These are phyloP conservation scores for Taiozyma sp. DNA, from an alignment of 1,139 yeast species.

Conservation along the genomic window DNA sequence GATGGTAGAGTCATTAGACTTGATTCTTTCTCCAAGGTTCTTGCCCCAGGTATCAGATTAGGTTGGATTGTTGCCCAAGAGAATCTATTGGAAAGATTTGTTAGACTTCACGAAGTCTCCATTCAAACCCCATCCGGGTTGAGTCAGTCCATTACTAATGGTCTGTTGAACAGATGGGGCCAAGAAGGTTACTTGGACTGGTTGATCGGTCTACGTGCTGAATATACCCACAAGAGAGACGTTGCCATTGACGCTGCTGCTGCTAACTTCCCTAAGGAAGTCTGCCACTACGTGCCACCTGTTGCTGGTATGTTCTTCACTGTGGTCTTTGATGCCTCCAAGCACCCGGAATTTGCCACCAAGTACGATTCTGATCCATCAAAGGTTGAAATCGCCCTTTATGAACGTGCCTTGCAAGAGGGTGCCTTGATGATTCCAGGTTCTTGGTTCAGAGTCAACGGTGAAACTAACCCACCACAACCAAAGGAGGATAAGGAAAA, in stretches of 20 bases:
- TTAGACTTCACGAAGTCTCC: conserved; percentile 75
- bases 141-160: conserved; percentile 63
- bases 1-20: conserved; percentile 91
- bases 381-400: conserved; percentile 58
- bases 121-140: conserved; percentile 82
- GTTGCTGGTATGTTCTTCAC: conserved; percentile 95
- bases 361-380: conserved; percentile 48
- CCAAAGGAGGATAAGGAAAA: conserved; percentile 30
- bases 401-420: conserved; percentile 54
- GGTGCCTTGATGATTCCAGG: conserved; percentile 85
- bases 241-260: conserved; percentile 65
- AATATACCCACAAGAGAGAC: conserved; percentile 72
- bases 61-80: conserved; percentile 89
- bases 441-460: conserved; percentile 68
- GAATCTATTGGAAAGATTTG: conserved; percentile 55
- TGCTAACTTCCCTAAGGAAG: conserved; percentile 53
- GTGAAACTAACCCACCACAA: conserved; percentile 39
- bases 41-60: conserved; percentile 88
- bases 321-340: conserved; percentile 64
- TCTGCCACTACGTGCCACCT: conserved; percentile 59
- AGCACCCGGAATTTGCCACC: conserved; percentile 64
- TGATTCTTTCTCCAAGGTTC: conserved; percentile 87
- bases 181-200: conserved; percentile 74
- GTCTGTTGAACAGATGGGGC: conserved; percentile 60
- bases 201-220: conserved; percentile 76